A percentile compares a stretch with the other conserved stretches of the same genome.
Conservation (phyloP, 1,284 basidiomycete genomes). For the Papiliotrema fonsecae region DNA sequence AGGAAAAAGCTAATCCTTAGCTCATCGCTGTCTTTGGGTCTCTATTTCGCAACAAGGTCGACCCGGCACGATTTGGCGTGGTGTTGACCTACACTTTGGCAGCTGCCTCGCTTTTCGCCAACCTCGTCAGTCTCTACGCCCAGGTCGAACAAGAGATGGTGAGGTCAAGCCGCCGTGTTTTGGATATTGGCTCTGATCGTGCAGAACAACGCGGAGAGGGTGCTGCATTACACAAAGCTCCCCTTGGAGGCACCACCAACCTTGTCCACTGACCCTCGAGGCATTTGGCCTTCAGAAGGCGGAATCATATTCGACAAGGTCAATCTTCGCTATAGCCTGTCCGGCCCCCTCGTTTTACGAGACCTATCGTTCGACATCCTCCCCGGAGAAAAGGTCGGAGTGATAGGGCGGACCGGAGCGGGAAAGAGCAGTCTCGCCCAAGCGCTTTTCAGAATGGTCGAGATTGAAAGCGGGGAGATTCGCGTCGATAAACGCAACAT, state of each 20-base stretch:
- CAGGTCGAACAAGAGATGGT: slow-evolving; percentile 22
- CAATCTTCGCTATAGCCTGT: slow-evolving; percentile 33
- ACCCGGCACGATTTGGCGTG: slow-evolving; percentile 28
- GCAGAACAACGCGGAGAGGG: slow-evolving; percentile 28
- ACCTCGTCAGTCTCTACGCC: slow-evolving; percentile 20
- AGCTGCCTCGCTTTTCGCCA: slow-evolving; percentile 22
- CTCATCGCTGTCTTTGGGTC: slow-evolving; percentile 29
- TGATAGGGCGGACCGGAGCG: slow-evolving; percentile 66
- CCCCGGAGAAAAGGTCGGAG: slow-evolving; percentile 53
- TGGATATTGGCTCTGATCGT: not conserved
- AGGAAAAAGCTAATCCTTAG: slow-evolving; percentile 5
- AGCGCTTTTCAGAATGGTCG: slow-evolving; percentile 64
- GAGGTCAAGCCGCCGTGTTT: not conserved
- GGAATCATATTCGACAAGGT: slow-evolving; percentile 38
- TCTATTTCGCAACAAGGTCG: slow-evolving; percentile 20
- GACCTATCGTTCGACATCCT: slow-evolving; percentile 28
- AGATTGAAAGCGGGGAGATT: slow-evolving; percentile 56
- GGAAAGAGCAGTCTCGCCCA: slow-evolving; percentile 57
- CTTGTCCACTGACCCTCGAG: slow-evolving; percentile 10
- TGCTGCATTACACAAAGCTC: slow-evolving; percentile 23
- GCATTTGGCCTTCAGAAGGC: slow-evolving; percentile 33
- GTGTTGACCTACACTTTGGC: slow-evolving; percentile 33
- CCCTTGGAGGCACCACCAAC: slow-evolving; percentile 15
- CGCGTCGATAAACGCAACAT: slow-evolving; percentile 60
- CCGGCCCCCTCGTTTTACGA: slow-evolving; percentile 38